Evolutionary conservation across 208 protist genomes (phyloP).

Genomic region (Acanthamoeba culbertsoni): DNA sequence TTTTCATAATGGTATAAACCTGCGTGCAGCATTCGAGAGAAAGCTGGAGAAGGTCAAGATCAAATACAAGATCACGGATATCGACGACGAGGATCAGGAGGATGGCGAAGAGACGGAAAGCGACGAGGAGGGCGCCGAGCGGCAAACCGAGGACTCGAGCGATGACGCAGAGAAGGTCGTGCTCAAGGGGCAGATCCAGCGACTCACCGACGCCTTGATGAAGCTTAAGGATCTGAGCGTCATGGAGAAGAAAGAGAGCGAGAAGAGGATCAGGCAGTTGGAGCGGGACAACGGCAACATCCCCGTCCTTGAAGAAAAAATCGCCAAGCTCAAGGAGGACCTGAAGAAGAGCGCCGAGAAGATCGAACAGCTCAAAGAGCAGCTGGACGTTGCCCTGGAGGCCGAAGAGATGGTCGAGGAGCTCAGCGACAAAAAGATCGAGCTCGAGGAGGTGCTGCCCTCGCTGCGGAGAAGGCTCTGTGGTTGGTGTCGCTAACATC

Average conservation of each 20-base stretch:
- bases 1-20: background rate
- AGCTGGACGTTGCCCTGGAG: slow-evolving; percentile 48
- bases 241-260: slow-evolving; percentile 52
- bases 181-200: slow-evolving; percentile 9
- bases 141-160: background rate
- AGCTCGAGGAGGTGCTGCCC: slow-evolving; percentile 38
- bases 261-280: slow-evolving; percentile 45
- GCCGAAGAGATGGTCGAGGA: slow-evolving; percentile 61
- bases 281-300: slow-evolving; percentile 53
- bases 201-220: slow-evolving; percentile 56
- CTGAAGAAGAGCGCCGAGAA: slow-evolving; percentile 51
- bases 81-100: background rate
- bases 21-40: slow-evolving; percentile 48
- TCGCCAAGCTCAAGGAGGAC: slow-evolving; percentile 56
- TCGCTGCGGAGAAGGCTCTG: background rate
- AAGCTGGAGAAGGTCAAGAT: slow-evolving; percentile 36
- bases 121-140: background rate
- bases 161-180: background rate
- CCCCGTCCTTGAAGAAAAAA: slow-evolving; percentile 53
- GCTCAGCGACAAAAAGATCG: slow-evolving; percentile 54
- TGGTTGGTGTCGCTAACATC: too few relatives aligned
- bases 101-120: background rate
- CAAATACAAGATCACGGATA: slow-evolving; percentile 3
- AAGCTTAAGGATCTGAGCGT: slow-evolving; percentile 62
- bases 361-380: slow-evolving; percentile 46